Evolutionary conservation across 1,284 basidiomycete species (phyloP).

Genomic region (Ganoderma meredithae): DNA sequence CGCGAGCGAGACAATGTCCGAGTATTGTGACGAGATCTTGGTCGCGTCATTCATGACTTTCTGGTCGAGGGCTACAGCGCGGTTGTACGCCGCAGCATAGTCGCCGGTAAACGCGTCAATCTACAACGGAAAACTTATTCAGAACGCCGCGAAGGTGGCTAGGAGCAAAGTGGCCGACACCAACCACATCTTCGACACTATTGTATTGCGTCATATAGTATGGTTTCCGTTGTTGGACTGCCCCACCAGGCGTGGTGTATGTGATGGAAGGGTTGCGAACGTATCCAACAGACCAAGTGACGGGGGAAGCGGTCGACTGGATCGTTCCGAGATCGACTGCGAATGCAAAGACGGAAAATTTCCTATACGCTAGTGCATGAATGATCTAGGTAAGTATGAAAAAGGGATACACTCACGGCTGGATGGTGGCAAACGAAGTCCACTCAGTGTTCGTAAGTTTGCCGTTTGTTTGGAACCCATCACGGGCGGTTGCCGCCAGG

Average conservation of each 20-base stretch:
- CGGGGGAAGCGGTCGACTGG: slow-evolving; percentile 26
- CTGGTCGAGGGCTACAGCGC: slow-evolving; percentile 38
- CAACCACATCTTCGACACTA: slow-evolving; percentile 27
- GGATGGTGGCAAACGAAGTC: slow-evolving; percentile 26
- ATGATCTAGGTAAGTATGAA: neutral
- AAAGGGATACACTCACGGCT: slow-evolving; percentile 18
- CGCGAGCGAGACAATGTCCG: slow-evolving; percentile 48
- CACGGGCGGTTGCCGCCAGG: slow-evolving; percentile 13
- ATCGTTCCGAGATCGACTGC: slow-evolving; percentile 36
- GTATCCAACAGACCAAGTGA: slow-evolving; percentile 37
- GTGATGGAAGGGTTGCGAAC: slow-evolving; percentile 36
- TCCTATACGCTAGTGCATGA: slow-evolving; percentile 14
- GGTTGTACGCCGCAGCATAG: slow-evolving; percentile 30
- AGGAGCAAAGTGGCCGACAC: slow-evolving; percentile 10
- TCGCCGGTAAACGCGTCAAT: slow-evolving; percentile 39
- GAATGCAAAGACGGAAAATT: slow-evolving; percentile 33
- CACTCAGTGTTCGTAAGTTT: slow-evolving; percentile 21
- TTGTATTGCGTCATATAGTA: slow-evolving; percentile 37
- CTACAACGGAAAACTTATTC: slow-evolving; percentile 20
- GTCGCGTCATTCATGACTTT: slow-evolving; percentile 35
- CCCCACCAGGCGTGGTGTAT: slow-evolving; percentile 31
- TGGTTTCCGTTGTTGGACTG: slow-evolving; percentile 36
- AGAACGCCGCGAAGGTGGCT: neutral
- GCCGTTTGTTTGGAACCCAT: slow-evolving; percentile 26
- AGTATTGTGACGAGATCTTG: slow-evolving; percentile 43